A percentile compares a stretch with the other conserved stretches of the same genome.
phyloP scores from a whole-genome alignment of 75 land plant genomes.

The Picea sitchensis region DNA sequence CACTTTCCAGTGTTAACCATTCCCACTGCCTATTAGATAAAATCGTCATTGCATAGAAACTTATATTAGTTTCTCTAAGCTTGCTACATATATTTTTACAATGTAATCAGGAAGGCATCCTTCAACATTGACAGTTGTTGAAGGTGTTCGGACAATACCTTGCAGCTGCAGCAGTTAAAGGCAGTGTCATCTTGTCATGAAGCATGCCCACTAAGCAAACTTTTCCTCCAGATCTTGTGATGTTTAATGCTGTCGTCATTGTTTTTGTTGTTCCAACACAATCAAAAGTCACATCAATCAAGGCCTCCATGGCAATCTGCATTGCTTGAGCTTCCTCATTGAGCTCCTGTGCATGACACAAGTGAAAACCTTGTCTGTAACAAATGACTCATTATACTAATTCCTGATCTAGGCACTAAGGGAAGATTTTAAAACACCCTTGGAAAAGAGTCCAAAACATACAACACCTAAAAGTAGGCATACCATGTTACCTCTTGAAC shows the following conservation, averaged over 20 bases:
- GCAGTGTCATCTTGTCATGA: slow-evolving; percentile 32
- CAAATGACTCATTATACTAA: background rate
- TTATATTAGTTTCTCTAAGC: background rate
- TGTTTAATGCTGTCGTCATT: slow-evolving; percentile 32
- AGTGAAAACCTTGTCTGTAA: background rate
- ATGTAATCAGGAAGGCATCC: background rate
- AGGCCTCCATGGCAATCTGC: slow-evolving; percentile 20
- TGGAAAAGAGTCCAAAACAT: background rate
- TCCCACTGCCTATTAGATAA: background rate
- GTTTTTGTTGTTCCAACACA: slow-evolving; percentile 41
- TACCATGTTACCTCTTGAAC: background rate
- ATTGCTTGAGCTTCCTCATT: slow-evolving; percentile 22
- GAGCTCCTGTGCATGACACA: slow-evolving; percentile 19
- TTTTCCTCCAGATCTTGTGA: slow-evolving; percentile 41
- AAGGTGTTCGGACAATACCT: slow-evolving; percentile 17
- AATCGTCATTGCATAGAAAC: background rate
- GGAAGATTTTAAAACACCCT: background rate
- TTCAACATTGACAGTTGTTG: background rate
- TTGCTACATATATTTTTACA: background rate
- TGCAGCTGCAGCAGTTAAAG: slow-evolving; percentile 38
- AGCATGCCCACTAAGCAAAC: slow-evolving; percentile 51
- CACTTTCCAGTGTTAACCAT: background rate
- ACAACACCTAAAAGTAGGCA: background rate
- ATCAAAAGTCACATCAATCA: slow-evolving; percentile 33
- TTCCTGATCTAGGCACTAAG: background rate